phyloP scores from a whole-genome alignment of 306 rosid species.

The Astragalus membranaceus region DNA sequence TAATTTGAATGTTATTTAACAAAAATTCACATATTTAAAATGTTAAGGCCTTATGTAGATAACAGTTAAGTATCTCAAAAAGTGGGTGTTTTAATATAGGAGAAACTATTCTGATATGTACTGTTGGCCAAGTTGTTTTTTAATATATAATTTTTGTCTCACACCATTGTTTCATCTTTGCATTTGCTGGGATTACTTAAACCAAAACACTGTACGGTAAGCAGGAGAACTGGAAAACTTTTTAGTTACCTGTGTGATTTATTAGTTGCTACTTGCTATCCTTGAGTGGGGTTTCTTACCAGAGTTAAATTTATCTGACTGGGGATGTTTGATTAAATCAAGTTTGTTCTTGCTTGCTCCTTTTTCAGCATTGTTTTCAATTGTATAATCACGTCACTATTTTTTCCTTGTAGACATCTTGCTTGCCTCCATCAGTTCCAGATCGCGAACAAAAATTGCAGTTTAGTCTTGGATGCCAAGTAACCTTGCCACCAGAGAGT shows the following conservation, averaged over 20 bases:
- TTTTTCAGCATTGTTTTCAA: neutral
- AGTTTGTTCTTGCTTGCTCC: neutral
- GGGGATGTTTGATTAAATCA: constrained; percentile 4
- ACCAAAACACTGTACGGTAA: neutral
- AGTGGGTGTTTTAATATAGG: constrained; percentile 8
- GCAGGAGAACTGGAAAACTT: neutral
- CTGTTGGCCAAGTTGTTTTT: neutral
- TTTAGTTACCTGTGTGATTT: neutral
- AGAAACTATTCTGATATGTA: constrained; percentile 1
- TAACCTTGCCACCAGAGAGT: constrained; percentile 86
- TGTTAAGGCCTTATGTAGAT: neutral
- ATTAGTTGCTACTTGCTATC: neutral
- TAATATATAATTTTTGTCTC: neutral
- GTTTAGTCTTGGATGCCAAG: constrained; percentile 70
- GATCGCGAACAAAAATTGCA: constrained; percentile 66
- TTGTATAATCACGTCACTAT: neutral
- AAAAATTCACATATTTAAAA: neutral
- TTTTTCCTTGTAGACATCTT: constrained; percentile 54
- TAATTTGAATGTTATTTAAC: constrained; percentile 4
- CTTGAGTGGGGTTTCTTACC: neutral
- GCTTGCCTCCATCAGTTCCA: constrained; percentile 55
- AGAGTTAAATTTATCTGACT: neutral
- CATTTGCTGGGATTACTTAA: neutral
- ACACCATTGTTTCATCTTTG: neutral
- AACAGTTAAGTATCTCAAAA: neutral